phyloP scores from a whole-genome alignment of 441 rosid genomes.

The Erysimum cheiri region DNA sequence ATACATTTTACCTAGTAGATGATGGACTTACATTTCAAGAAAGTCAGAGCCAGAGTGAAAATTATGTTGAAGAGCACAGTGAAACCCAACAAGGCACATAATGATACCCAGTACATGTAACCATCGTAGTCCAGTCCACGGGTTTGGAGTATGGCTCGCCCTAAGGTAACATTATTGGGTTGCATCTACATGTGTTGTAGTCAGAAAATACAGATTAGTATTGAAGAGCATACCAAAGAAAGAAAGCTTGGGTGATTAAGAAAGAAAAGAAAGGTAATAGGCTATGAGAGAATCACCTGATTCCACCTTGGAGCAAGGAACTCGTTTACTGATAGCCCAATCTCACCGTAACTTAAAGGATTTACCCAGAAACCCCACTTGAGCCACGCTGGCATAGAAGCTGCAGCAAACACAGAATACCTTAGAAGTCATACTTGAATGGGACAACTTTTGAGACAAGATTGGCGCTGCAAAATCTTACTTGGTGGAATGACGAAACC shows the following conservation, averaged over 20 bases:
- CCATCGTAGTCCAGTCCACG: constrained; percentile 58
- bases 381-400: constrained; percentile 63
- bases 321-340: constrained; percentile 72
- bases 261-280: background rate
- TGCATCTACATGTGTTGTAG: constrained; percentile 26
- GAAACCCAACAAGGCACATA: constrained; percentile 59
- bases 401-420: constrained; percentile 43
- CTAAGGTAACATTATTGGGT: constrained; percentile 49
- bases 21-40: constrained; percentile 56
- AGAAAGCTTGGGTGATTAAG: constrained; percentile 1
- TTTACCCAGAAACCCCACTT: constrained; percentile 81
- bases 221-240: constrained; percentile 6
- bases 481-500: constrained; percentile 57
- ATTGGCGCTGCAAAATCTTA: constrained; percentile 31
- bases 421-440: constrained; percentile 10
- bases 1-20: constrained; percentile 1
- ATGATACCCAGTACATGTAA: constrained; percentile 82
- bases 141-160: constrained; percentile 53
- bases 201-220: constrained; percentile 18
- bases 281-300: constrained; percentile 59
- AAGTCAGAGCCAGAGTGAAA: constrained; percentile 60
- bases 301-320: constrained; percentile 76
- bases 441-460: constrained; percentile 8
- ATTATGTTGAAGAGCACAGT: constrained; percentile 56
- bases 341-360: constrained; percentile 83